Evolutionary conservation across 2,329 filamentous ascomycete species (phyloP).

Genomic region (Seiridium cupressi): DNA sequence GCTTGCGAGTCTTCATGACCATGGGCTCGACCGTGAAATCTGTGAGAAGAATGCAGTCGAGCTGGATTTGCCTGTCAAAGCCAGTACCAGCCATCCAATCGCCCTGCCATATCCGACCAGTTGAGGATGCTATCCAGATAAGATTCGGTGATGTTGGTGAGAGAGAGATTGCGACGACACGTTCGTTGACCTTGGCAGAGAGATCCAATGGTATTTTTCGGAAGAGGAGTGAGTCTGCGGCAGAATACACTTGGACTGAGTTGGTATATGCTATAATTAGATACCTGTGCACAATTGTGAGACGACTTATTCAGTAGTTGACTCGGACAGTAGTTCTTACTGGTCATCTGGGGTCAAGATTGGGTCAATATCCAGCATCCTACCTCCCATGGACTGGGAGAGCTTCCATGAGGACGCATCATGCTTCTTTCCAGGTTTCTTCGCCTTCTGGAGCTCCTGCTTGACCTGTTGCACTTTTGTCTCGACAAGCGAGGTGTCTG

Average conservation of each 20-base stretch:
- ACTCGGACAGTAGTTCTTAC: slow-evolving; percentile 36
- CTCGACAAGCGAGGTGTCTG: slow-evolving; percentile 1
- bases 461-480: slow-evolving; percentile 4
- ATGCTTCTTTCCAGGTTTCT: slow-evolving; percentile 7
- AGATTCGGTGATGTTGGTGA: slow-evolving; percentile 43
- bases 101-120: slow-evolving; percentile 55
- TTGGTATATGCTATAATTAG: slow-evolving; percentile 74
- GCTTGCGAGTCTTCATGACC: slow-evolving; percentile 27
- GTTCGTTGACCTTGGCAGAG: slow-evolving; percentile 22
- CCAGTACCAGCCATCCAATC: slow-evolving; percentile 54
- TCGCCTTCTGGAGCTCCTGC: slow-evolving; percentile 8
- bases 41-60: slow-evolving; percentile 40
- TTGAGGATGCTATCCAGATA: slow-evolving; percentile 60
- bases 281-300: slow-evolving; percentile 49
- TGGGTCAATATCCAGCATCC: slow-evolving; percentile 64
- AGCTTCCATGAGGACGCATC: slow-evolving; percentile 48
- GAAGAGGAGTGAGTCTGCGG: slow-evolving; percentile 75
- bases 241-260: slow-evolving; percentile 77
- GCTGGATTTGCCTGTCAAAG: slow-evolving; percentile 39
- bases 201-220: slow-evolving; percentile 63
- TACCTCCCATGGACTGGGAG: slow-evolving; percentile 63
- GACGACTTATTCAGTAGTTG: slow-evolving; percentile 2
- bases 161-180: slow-evolving; percentile 42
- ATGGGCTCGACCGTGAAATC: slow-evolving; percentile 43
- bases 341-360: slow-evolving; percentile 61